Evolutionary conservation across 1,139 yeast genomes (phyloP).

Genomic region (Yamadazyma friedrichii): DNA sequence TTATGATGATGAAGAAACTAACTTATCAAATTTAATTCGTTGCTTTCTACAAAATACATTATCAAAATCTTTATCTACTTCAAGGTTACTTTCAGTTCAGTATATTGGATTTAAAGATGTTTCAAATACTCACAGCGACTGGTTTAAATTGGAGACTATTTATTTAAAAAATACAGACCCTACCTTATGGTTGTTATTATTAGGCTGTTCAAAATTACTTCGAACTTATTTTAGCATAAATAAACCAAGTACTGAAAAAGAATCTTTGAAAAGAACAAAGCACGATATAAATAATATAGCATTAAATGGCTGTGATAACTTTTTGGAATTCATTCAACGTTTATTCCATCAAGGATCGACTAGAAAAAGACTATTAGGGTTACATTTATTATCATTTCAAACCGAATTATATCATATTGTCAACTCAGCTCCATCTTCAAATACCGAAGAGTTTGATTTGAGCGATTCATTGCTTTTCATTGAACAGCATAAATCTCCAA

Average conservation of each 20-base stretch:
- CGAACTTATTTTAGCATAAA: conserved; percentile 6
- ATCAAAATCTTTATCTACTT: not conserved
- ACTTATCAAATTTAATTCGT: too few species aligned
- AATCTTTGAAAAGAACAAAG: conserved; percentile 1
- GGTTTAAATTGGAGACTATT: conserved; percentile 9
- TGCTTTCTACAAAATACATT: not conserved
- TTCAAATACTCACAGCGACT: not conserved
- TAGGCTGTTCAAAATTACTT: conserved; percentile 12
- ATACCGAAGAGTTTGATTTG: not conserved
- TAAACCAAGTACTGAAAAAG: not conserved
- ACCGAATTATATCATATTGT: conserved; percentile 3
- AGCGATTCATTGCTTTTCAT: conserved; percentile 1
- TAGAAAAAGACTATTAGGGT: not conserved
- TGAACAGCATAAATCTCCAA: not conserved
- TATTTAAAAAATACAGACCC: conserved; percentile 11
- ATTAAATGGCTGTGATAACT: not conserved
- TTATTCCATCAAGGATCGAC: not conserved
- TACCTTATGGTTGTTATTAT: conserved; percentile 12
- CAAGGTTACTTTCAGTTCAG: not conserved
- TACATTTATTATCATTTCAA: conserved; percentile 7
- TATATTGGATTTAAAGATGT: conserved; percentile 1
- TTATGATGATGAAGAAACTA: not conserved
- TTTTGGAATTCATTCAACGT: conserved; percentile 2
- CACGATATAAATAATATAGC: not conserved
- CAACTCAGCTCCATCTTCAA: too few species aligned